Conservation (phyloP, 495 filamentous ascomycete species). For the Talaromyces trachyspermus region DNA sequence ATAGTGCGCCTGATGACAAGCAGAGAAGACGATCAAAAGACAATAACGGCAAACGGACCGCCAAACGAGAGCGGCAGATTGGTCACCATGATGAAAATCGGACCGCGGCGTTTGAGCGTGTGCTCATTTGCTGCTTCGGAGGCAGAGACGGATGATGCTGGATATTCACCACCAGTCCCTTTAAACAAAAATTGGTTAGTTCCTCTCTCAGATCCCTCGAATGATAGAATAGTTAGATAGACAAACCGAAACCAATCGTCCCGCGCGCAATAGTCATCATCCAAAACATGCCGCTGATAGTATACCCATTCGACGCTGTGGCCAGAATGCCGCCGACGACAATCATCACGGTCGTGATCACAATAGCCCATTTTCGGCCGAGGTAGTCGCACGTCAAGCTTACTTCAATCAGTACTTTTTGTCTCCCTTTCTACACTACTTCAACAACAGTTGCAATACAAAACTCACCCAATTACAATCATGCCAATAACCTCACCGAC, state of each 20-base stretch:
- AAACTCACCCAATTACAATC: conserved; percentile 30
- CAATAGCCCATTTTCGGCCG: conserved; percentile 45
- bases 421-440: no score
- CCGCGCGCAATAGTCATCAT: conserved; percentile 46
- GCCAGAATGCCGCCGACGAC: conserved; percentile 45
- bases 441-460: not conserved
- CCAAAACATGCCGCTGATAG: conserved; percentile 46
- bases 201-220: no score
- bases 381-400: conserved; percentile 44
- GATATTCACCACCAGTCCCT: conserved; percentile 38
- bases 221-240: not conserved
- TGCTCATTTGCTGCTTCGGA: conserved; percentile 45
- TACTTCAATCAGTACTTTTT: no score
- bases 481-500: conserved; percentile 48
- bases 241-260: conserved; percentile 37
- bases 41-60: conserved; percentile 38
- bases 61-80: conserved; percentile 45
- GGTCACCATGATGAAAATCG: conserved; percentile 47
- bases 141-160: conserved; percentile 37
- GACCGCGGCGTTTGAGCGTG: conserved; percentile 34
- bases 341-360: conserved; percentile 44
- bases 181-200: no score
- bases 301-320: conserved; percentile 40
- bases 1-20: conserved; percentile 30
- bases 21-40: conserved; percentile 43